Evolutionary conservation across 495 filamentous ascomycete species (phyloP).

Genomic region (Stereocaulon alpinum): DNA sequence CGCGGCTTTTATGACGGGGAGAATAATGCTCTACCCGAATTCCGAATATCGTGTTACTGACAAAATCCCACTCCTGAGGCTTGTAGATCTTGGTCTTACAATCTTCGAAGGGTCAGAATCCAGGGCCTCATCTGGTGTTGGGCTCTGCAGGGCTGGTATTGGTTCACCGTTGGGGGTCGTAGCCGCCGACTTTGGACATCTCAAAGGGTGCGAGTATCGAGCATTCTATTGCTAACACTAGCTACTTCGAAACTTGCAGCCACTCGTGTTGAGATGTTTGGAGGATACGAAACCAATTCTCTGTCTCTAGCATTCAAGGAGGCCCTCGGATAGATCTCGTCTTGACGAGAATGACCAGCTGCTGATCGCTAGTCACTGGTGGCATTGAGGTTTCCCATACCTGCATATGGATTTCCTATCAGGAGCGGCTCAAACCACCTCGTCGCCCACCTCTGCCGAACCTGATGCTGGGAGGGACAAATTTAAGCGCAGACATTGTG

Average conservation of each 20-base stretch:
- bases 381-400: neutral
- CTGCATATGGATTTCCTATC: neutral
- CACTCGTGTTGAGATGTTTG: too few species aligned
- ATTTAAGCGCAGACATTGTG: slow-evolving; percentile 74
- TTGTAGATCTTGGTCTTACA: too few species aligned
- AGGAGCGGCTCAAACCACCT: slow-evolving; percentile 25
- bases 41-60: too few species aligned
- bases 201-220: neutral
- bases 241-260: too few species aligned
- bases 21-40: too few species aligned
- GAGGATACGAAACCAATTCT: too few species aligned
- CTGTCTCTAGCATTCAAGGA: neutral
- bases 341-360: neutral
- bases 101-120: too few species aligned
- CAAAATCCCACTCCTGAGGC: too few species aligned
- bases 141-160: too few species aligned
- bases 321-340: neutral
- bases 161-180: neutral
- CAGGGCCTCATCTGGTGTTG: too few species aligned
- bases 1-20: too few species aligned
- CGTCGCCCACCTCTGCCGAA: slow-evolving; percentile 54
- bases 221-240: too few species aligned
- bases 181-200: neutral
- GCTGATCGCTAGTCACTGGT: neutral
- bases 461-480: slow-evolving; percentile 67